A percentile compares a stretch with the other conserved stretches of the same genome.
Conservation (phyloP, 2,329 filamentous ascomycete species). For the Fusarium anguioides region DNA sequence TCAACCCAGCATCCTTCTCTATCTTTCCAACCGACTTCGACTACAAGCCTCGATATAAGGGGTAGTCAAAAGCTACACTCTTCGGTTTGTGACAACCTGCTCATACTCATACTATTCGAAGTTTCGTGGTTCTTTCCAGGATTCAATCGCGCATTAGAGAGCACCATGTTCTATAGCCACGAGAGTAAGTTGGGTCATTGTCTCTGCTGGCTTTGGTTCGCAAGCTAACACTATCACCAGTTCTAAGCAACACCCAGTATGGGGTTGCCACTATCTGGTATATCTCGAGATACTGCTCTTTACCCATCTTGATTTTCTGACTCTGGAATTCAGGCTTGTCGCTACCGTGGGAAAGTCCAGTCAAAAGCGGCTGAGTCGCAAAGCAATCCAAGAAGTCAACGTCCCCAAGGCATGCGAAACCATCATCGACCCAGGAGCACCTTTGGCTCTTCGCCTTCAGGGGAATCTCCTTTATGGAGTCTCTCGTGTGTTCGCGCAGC, state of each 20-base stretch:
- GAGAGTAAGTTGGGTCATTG: constrained; percentile 72
- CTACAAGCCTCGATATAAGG: not conserved
- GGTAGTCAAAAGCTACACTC: not conserved
- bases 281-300: constrained; percentile 40
- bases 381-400: constrained; percentile 88
- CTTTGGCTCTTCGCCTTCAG: constrained; percentile 90
- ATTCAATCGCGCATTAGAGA: not conserved
- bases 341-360: constrained; percentile 85
- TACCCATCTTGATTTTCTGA: not conserved
- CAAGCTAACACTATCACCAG: constrained; percentile 53
- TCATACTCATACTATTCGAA: not conserved
- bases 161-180: constrained; percentile 91
- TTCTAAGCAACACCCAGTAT: constrained; percentile 87
- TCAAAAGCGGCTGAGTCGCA: constrained; percentile 80
- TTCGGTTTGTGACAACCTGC: not conserved
- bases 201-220: not conserved
- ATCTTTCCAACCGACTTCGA: constrained; percentile 14
- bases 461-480: constrained; percentile 89
- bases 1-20: constrained; percentile 11
- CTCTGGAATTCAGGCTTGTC: constrained; percentile 73
- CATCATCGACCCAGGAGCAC: constrained; percentile 84
- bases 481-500: constrained; percentile 85
- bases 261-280: constrained; percentile 96
- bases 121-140: not conserved
- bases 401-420: constrained; percentile 87